phyloP scores from a whole-genome alignment of 139 green algal species.

The Chlamydomonas schloesseri region DNA sequence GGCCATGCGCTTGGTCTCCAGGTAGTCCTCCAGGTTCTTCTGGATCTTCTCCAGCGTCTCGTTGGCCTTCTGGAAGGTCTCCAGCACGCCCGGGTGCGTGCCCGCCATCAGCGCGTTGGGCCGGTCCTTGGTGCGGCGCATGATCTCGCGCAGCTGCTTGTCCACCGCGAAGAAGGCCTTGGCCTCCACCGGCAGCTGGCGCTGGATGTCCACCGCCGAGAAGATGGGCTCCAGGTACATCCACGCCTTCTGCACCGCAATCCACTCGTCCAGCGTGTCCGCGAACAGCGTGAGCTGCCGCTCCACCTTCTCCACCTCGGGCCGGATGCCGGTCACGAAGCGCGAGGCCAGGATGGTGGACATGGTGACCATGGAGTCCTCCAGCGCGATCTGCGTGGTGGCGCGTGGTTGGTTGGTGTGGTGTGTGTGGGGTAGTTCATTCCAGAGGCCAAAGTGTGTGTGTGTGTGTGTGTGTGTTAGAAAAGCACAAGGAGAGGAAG shows the following conservation, averaged over 20 bases:
- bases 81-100: conserved; percentile 65
- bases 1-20: conserved; percentile 91
- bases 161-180: conserved; percentile 84
- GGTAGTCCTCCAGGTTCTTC: conserved; percentile 92
- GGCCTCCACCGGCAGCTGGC: conserved; percentile 83
- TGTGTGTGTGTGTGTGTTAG: no score
- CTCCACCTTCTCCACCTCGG: conserved; percentile 86
- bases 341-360: conserved; percentile 83
- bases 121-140: conserved; percentile 84
- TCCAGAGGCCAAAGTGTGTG: no score
- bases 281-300: conserved; percentile 75
- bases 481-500: no score
- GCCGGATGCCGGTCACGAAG: conserved; percentile 81
- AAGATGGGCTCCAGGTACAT: conserved; percentile 94
- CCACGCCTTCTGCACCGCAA: conserved; percentile 85
- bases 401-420: no score
- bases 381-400: conserved; percentile 68
- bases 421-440: no score
- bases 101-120: conserved; percentile 74
- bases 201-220: conserved; percentile 85
- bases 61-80: conserved; percentile 80
- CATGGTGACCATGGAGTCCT: conserved; percentile 92
- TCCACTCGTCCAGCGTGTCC: conserved; percentile 81
- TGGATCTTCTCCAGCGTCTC: conserved; percentile 89
- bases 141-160: conserved; percentile 86